These are phyloP conservation scores for Penicillium sp. DNA, from an alignment of 2,329 filamentous ascomycete species.

Conservation along the genomic window DNA sequence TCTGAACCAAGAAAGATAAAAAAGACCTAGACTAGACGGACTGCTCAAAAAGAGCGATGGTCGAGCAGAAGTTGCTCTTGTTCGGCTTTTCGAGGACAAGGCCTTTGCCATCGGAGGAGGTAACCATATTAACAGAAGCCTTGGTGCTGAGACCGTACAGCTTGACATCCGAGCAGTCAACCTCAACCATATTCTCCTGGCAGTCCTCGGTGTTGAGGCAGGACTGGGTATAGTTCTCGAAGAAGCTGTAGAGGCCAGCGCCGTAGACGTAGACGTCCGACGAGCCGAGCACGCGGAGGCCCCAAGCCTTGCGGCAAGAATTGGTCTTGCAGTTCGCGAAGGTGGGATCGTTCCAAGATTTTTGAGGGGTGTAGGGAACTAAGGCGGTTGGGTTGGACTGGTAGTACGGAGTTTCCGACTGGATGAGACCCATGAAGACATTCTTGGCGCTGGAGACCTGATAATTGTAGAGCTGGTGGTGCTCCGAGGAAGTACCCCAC, in stretches of 20 bases:
- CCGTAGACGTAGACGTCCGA: conserved; percentile 68
- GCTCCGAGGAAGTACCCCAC: conserved; percentile 68
- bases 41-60: conserved; percentile 46
- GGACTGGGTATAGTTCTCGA: conserved; percentile 73
- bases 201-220: conserved; percentile 68
- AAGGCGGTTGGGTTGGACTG: conserved; percentile 76
- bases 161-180: conserved; percentile 64
- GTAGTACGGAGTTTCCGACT: conserved; percentile 85
- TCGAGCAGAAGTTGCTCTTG: conserved; percentile 45
- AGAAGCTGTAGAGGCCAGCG: conserved; percentile 77
- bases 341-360: conserved; percentile 55
- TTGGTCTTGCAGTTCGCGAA: conserved; percentile 61
- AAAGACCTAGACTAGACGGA: conserved; percentile 7
- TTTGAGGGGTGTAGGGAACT: conserved; percentile 44
- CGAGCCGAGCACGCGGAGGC: conserved; percentile 68
- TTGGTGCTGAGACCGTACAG: conserved; percentile 73
- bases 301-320: conserved; percentile 72
- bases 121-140: conserved; percentile 71
- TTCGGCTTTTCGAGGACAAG: conserved; percentile 44
- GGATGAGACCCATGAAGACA: conserved; percentile 78
- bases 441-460: conserved; percentile 74
- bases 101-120: conserved; percentile 37
- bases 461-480: conserved; percentile 71
- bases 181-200: conserved; percentile 73
- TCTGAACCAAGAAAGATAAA: background rate